Conservation (phyloP, 345 rosid species). For the Reutealis trisperma region DNA sequence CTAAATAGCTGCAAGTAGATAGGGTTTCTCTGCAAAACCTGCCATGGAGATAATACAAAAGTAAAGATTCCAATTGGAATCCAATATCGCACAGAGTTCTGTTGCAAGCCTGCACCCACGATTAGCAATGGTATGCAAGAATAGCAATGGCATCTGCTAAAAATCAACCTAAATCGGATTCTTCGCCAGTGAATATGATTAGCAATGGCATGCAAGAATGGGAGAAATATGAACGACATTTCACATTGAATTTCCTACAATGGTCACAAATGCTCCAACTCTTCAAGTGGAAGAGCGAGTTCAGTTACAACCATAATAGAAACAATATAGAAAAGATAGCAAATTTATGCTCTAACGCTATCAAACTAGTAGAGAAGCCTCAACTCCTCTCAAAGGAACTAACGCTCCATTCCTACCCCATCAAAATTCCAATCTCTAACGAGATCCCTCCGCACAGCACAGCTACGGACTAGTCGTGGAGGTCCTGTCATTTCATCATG, state of each 20-base stretch:
- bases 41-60: too few relatives aligned
- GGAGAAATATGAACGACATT: slow-evolving; percentile 17
- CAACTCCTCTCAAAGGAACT: slow-evolving; percentile 16
- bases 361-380: slow-evolving; percentile 11
- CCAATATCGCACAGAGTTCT: too few relatives aligned
- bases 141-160: not conserved
- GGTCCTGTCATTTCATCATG: slow-evolving; percentile 48
- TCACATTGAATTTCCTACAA: slow-evolving; percentile 20
- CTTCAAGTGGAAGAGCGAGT: slow-evolving; percentile 26
- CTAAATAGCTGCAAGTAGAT: too few relatives aligned
- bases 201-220: not conserved
- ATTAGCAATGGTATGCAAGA: too few relatives aligned
- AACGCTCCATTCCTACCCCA: slow-evolving; percentile 53
- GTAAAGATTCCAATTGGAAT: too few relatives aligned
- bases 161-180: too few relatives aligned
- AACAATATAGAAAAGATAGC: slow-evolving; percentile 12
- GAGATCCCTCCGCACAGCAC: slow-evolving; percentile 85
- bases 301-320: slow-evolving; percentile 24
- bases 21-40: too few relatives aligned
- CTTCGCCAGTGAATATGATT: not conserved
- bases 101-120: too few relatives aligned
- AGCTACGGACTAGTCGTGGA: slow-evolving; percentile 83
- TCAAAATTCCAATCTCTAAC: slow-evolving; percentile 97
- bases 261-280: slow-evolving; percentile 32
- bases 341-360: slow-evolving; percentile 23